Evolutionary conservation across 306 rosid genomes (phyloP).

Genomic region (Oemleria cerasiformis): DNA sequence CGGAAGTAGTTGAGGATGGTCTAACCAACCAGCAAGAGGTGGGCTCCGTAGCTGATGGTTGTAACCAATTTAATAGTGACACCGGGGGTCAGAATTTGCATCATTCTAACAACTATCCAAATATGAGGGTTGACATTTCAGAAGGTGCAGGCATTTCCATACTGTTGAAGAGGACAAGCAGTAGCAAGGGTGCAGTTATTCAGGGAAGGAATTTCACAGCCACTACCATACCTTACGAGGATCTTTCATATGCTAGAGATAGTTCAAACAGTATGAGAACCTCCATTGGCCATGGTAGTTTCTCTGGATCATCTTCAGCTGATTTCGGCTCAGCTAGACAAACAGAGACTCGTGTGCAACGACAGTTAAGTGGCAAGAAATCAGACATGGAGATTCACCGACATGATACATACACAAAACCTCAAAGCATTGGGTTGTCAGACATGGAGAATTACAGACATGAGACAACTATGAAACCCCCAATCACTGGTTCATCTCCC

Average conservation of each 20-base stretch:
- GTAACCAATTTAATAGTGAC: constrained; percentile 24
- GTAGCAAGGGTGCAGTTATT: constrained; percentile 65
- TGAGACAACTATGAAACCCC: constrained; percentile 45
- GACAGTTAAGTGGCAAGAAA: constrained; percentile 60
- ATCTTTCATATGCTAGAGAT: constrained; percentile 57
- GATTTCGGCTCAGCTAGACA: constrained; percentile 61
- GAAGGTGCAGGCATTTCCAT: constrained; percentile 87
- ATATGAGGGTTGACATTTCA: constrained; percentile 40
- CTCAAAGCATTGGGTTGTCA: constrained; percentile 42
- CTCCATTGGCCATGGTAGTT: constrained; percentile 63
- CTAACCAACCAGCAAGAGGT: constrained; percentile 34
- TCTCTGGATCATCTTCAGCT: constrained; percentile 69
- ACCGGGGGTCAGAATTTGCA: constrained; percentile 41
- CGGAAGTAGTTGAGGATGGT: constrained; percentile 36
- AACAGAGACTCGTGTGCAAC: constrained; percentile 49
- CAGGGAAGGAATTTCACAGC: constrained; percentile 70
- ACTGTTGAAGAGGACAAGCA: constrained; percentile 74
- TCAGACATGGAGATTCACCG: constrained; percentile 36
- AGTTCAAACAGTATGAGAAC: constrained; percentile 63
- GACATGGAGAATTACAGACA: constrained; percentile 37
- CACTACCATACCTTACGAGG: constrained; percentile 51
- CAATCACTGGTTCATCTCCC: constrained; percentile 38
- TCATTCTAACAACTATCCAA: constrained; percentile 38
- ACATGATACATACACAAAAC: constrained; percentile 41
- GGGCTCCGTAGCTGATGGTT: constrained; percentile 32